phyloP scores from a whole-genome alignment of 306 rosid species.

The Sicyos edulis region DNA sequence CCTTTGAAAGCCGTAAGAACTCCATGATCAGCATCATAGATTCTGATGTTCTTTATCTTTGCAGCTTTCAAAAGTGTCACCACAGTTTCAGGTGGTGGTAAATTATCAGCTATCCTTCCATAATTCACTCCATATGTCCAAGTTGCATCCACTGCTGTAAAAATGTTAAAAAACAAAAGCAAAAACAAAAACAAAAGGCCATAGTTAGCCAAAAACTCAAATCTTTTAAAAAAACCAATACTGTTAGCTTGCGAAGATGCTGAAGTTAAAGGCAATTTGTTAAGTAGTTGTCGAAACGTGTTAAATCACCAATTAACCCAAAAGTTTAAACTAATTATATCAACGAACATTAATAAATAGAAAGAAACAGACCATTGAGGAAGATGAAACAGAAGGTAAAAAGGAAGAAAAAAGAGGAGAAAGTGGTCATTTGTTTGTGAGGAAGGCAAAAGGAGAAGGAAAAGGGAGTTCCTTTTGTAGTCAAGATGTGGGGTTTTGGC shows the following conservation, averaged over 20 bases:
- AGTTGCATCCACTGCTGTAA: slow-evolving; percentile 31
- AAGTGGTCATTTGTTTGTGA: slow-evolving; percentile 35
- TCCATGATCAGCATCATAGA: slow-evolving; percentile 59
- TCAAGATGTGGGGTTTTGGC: slow-evolving; percentile 21
- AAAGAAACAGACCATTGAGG: slow-evolving; percentile 41
- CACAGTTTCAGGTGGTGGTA: slow-evolving; percentile 69
- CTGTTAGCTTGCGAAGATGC: neutral
- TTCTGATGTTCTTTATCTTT: slow-evolving; percentile 63
- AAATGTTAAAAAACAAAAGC: too few relatives aligned
- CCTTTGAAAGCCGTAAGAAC: slow-evolving; percentile 75
- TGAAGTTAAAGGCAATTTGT: neutral
- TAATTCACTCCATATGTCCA: slow-evolving; percentile 93
- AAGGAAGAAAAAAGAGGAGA: slow-evolving; percentile 35
- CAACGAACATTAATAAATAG: neutral
- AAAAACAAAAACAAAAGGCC: neutral
- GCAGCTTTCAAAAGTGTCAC: slow-evolving; percentile 85
- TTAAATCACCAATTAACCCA: too few relatives aligned
- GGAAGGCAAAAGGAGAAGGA: slow-evolving; percentile 27
- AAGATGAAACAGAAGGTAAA: slow-evolving; percentile 39
- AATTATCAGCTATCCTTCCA: slow-evolving; percentile 71
- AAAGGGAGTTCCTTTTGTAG: slow-evolving; percentile 34
- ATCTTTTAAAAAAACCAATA: neutral
- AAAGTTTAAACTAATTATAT: too few relatives aligned
- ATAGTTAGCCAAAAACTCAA: slow-evolving; percentile 6
- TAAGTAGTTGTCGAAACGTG: too few relatives aligned